Conservation (phyloP, 1,139 yeast genomes). For the Trichomonascaceae sp. region DNA sequence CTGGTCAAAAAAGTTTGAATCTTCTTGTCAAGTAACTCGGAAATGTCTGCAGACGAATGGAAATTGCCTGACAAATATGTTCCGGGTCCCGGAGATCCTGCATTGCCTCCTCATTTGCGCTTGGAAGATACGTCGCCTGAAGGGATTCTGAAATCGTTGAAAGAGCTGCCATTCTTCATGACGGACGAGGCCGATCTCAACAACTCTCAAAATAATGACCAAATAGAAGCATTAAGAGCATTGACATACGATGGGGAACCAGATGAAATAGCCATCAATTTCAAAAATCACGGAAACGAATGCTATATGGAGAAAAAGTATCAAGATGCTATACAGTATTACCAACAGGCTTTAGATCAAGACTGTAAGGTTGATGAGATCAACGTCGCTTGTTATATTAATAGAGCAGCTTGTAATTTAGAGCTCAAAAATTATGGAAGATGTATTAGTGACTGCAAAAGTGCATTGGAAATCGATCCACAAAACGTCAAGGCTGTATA, state of each 20-base stretch:
- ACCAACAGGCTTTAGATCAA: constrained; percentile 73
- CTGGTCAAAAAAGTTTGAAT: background rate
- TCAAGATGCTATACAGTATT: constrained; percentile 68
- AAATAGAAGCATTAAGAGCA: constrained; percentile 82
- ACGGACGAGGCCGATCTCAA: constrained; percentile 70
- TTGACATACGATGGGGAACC: constrained; percentile 96
- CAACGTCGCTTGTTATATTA: constrained; percentile 59
- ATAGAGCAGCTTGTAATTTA: constrained; percentile 88
- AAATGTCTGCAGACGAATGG: constrained; percentile 14
- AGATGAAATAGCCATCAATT: constrained; percentile 80
- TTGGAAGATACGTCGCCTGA: constrained; percentile 56
- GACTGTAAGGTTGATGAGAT: constrained; percentile 43
- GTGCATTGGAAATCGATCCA: constrained; percentile 60
- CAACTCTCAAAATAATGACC: constrained; percentile 68
- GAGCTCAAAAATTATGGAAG: constrained; percentile 70
- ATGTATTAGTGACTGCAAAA: constrained; percentile 81
- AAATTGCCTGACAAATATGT: constrained; percentile 46
- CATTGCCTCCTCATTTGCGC: constrained; percentile 64
- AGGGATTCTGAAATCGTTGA: constrained; percentile 72
- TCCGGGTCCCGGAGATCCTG: constrained; percentile 76
- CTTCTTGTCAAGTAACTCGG: background rate
- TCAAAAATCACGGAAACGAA: constrained; percentile 91
- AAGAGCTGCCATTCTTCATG: constrained; percentile 91
- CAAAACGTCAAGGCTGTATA: constrained; percentile 76
- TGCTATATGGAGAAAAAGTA: constrained; percentile 65